Conservation (phyloP, 2,329 filamentous ascomycete species). For the Hymenoscyphus fraxineus region DNA sequence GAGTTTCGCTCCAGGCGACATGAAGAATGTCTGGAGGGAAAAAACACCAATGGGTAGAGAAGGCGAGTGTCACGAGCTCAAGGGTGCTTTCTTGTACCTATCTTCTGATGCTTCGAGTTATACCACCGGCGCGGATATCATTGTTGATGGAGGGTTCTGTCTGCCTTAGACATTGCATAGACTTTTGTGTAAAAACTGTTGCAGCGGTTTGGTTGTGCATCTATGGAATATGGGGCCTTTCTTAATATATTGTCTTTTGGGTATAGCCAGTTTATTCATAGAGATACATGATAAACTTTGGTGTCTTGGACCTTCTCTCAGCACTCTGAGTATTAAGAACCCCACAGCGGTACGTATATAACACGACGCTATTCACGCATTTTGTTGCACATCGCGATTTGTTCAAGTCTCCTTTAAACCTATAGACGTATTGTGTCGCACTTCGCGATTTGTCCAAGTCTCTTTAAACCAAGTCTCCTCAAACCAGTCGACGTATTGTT, state of each 20-base stretch:
- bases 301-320: too few species aligned
- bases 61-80: constrained; percentile 50
- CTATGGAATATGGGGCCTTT: too few species aligned
- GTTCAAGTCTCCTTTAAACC: background rate
- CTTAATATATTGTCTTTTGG: background rate
- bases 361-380: background rate
- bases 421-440: too few species aligned
- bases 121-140: constrained; percentile 44
- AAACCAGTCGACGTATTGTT: too few species aligned
- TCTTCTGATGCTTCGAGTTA: constrained; percentile 42
- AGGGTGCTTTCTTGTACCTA: constrained; percentile 49
- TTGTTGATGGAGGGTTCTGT: constrained; percentile 44
- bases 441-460: too few species aligned
- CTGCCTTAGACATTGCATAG: background rate
- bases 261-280: background rate
- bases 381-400: background rate
- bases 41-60: constrained; percentile 40
- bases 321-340: too few species aligned
- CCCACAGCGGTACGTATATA: too few species aligned
- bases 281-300: too few species aligned
- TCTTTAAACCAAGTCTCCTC: too few species aligned
- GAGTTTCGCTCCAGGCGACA: constrained; percentile 59
- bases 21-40: constrained; percentile 69
- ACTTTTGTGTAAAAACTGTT: background rate
- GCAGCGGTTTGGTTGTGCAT: background rate